A percentile compares a stretch with the other conserved stretches of the same genome.
These are phyloP conservation scores for Elasticomyces elasticus DNA, from an alignment of 495 filamentous ascomycete species.

Conservation along the genomic window DNA sequence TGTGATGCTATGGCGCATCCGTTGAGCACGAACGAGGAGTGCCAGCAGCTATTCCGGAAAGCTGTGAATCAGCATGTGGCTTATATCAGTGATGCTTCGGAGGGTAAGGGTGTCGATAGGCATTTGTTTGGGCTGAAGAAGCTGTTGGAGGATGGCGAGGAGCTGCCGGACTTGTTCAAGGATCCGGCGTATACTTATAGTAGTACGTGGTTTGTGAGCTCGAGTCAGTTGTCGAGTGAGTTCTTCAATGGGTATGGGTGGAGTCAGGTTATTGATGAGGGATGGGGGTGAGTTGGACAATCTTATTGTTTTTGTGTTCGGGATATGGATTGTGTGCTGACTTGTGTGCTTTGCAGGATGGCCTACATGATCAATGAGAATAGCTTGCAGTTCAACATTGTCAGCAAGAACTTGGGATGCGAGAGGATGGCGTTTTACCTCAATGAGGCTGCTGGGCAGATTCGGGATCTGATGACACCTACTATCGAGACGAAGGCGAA, in stretches of 20 bases:
- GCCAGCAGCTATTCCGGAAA: slow-evolving; percentile 64
- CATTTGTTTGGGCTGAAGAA: slow-evolving; percentile 97
- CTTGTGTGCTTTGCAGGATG: slow-evolving; percentile 38
- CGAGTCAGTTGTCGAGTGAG: slow-evolving; percentile 84
- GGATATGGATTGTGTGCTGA: slow-evolving; percentile 10
- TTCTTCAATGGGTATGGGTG: slow-evolving; percentile 99
- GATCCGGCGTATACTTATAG: slow-evolving; percentile 83
- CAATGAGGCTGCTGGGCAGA: slow-evolving; percentile 82
- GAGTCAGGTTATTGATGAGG: slow-evolving; percentile 95
- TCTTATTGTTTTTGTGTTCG: not conserved
- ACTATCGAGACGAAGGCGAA: slow-evolving; percentile 80
- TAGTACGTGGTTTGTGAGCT: slow-evolving; percentile 78
- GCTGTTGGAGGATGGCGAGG: slow-evolving; percentile 69
- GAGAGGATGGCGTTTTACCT: slow-evolving; percentile 92
- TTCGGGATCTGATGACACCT: slow-evolving; percentile 78
- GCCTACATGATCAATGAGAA: slow-evolving; percentile 99
- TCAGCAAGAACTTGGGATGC: slow-evolving; percentile 81
- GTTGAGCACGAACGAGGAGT: slow-evolving; percentile 47
- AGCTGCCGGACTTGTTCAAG: slow-evolving; percentile 69
- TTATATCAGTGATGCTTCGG: slow-evolving; percentile 80
- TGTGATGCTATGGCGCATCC: slow-evolving; percentile 75
- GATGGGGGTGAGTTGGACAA: slow-evolving; percentile 53
- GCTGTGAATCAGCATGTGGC: slow-evolving; percentile 74
- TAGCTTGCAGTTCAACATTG: slow-evolving; percentile 96
- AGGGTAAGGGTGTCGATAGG: slow-evolving; percentile 89